phyloP scores from a whole-genome alignment of 345 rosid species.

The Eucalyptus paniculata region DNA sequence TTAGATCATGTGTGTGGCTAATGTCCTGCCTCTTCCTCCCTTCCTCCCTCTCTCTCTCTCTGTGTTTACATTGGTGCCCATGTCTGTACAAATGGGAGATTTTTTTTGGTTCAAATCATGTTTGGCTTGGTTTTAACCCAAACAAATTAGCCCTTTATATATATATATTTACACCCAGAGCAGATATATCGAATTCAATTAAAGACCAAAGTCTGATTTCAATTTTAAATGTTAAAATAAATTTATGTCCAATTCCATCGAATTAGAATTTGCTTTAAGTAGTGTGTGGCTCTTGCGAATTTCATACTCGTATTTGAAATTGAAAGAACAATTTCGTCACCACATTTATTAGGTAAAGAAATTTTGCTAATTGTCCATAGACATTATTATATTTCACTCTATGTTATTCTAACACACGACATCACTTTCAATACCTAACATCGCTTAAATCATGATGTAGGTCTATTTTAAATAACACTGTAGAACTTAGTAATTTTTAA shows the following conservation, averaged over 20 bases:
- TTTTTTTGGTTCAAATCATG: neutral
- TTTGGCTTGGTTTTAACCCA: neutral
- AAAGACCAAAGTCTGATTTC: neutral
- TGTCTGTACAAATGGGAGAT: neutral
- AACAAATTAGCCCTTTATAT: neutral
- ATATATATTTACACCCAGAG: neutral
- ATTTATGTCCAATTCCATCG: neutral
- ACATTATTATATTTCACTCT: neutral
- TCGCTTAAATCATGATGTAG: rapidly evolving
- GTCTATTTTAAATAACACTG: neutral
- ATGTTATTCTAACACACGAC: neutral
- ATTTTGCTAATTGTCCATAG: neutral
- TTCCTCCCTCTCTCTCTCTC: neutral
- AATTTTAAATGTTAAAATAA: neutral
- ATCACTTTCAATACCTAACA: neutral
- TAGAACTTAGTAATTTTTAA: neutral
- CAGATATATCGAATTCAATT: neutral
- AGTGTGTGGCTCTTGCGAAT: neutral
- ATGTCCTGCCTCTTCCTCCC: neutral
- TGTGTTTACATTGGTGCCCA: neutral
- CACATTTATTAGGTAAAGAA: neutral
- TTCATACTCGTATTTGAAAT: neutral
- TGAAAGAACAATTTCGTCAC: rapidly evolving
- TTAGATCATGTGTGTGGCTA: neutral
- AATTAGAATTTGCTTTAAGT: too few species aligned